Evolutionary conservation across 208 protist species (phyloP).

Genomic region (Acanthamoeba sp.): DNA sequence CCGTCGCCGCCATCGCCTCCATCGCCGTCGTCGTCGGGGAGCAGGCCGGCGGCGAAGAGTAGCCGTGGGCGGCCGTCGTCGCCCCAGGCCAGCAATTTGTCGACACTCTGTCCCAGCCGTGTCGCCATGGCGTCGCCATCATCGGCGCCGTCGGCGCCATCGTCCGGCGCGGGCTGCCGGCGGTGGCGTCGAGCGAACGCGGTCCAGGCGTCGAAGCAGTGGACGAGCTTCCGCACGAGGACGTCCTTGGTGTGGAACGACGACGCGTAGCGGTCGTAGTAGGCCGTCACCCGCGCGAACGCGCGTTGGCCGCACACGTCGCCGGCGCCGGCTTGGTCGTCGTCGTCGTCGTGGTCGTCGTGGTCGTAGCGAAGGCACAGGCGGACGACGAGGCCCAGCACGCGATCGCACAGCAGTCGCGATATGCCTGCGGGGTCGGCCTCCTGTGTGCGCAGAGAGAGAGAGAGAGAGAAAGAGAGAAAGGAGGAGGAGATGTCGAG

Average conservation of each 20-base stretch:
- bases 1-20: too few species aligned
- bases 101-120: neutral
- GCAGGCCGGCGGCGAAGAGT: neutral
- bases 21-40: neutral
- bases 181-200: neutral
- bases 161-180: neutral
- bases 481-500: too few species aligned
- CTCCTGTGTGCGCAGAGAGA: too few species aligned
- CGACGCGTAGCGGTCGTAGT: slow-evolving; percentile 36
- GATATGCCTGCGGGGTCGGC: slow-evolving; percentile 45
- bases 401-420: slow-evolving; percentile 33
- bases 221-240: slow-evolving; percentile 2
- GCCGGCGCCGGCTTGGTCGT: neutral
- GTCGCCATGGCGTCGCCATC: neutral
- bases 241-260: slow-evolving; percentile 68
- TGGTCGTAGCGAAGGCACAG: slow-evolving; percentile 46
- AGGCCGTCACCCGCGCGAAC: neutral
- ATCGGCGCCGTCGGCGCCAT: neutral
- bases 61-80: neutral
- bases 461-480: too few species aligned
- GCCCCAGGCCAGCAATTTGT: neutral
- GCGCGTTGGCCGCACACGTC: neutral
- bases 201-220: slow-evolving; percentile 17
- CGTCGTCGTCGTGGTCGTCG: neutral
- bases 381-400: slow-evolving; percentile 13